Evolutionary conservation across 108 stramenopile genomes (phyloP).

Genomic region (Craspedostauros australis): DNA sequence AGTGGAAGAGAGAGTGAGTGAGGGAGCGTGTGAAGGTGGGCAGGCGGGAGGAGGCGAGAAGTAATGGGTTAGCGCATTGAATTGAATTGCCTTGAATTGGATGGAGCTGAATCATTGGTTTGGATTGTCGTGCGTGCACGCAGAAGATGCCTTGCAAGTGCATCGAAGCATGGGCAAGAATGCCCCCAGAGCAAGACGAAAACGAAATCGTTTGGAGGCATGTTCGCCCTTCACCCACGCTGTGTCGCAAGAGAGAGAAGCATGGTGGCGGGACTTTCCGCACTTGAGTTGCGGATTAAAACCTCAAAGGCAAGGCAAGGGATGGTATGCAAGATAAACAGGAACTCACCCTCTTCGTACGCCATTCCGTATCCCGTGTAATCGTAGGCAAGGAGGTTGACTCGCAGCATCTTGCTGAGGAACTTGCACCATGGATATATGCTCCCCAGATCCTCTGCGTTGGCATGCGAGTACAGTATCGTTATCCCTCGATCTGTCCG

Average conservation of each 20-base stretch:
- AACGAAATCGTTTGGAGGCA: neutral
- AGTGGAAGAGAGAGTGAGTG: no score
- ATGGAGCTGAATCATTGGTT: neutral
- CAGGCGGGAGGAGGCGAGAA: no score
- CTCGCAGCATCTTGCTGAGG: slow-evolving; percentile 83
- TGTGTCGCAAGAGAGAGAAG: no score
- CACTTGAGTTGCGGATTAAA: no score
- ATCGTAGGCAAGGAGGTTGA: slow-evolving; percentile 97
- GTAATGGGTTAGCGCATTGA: neutral
- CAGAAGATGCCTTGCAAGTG: neutral
- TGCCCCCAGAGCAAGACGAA: neutral
- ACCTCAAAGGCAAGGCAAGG: no score
- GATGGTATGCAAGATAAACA: no score
- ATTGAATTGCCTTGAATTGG: neutral
- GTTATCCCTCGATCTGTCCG: slow-evolving; percentile 51
- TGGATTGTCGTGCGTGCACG: neutral
- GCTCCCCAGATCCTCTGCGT: slow-evolving; percentile 92
- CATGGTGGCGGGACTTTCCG: no score
- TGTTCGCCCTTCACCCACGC: no score
- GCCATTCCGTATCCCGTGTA: slow-evolving; percentile 95
- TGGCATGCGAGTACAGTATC: slow-evolving; percentile 88
- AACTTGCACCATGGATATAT: slow-evolving; percentile 91
- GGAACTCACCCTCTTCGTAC: slow-evolving; percentile 61
- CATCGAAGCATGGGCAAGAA: neutral
- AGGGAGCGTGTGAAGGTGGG: no score